phyloP scores from a whole-genome alignment of 805 yeast species.

The Lipomyces orientalis region DNA sequence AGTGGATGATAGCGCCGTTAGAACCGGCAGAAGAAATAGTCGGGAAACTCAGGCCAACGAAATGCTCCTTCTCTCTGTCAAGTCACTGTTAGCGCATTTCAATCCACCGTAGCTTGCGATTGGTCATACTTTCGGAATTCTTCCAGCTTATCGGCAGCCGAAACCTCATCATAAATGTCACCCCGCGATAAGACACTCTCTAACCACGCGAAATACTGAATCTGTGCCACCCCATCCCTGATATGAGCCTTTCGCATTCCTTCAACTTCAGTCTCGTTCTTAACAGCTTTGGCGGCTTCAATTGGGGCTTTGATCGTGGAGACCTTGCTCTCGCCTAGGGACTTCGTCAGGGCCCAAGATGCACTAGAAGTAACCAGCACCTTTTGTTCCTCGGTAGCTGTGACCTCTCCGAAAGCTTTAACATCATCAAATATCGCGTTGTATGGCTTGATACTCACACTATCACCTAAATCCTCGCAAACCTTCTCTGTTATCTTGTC shows the following conservation, averaged over 20 bases:
- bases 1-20: constrained; percentile 79
- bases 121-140: constrained; percentile 46
- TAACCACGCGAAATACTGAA: constrained; percentile 82
- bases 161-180: constrained; percentile 58
- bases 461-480: constrained; percentile 50
- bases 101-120: neutral
- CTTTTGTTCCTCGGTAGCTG: constrained; percentile 43
- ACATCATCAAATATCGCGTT: constrained; percentile 34
- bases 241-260: constrained; percentile 79
- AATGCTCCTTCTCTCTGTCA: constrained; percentile 44
- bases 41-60: constrained; percentile 68
- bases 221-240: constrained; percentile 80
- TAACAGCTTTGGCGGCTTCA: constrained; percentile 71
- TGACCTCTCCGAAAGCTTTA: constrained; percentile 12
- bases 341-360: constrained; percentile 70
- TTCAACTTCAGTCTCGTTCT: constrained; percentile 71
- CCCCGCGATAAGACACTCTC: constrained; percentile 58
- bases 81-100: neutral
- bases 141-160: constrained; percentile 61
- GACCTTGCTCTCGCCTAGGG: constrained; percentile 51
- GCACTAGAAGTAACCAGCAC: constrained; percentile 61
- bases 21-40: constrained; percentile 79
- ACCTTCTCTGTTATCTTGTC: constrained; percentile 51
- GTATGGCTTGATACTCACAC: constrained; percentile 53
- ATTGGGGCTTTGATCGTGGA: constrained; percentile 58